A percentile compares a stretch with the other conserved stretches of the same genome.
Conservation (phyloP, 768 basidiomycete species). For the Gloeopeniophorella convolvens region DNA sequence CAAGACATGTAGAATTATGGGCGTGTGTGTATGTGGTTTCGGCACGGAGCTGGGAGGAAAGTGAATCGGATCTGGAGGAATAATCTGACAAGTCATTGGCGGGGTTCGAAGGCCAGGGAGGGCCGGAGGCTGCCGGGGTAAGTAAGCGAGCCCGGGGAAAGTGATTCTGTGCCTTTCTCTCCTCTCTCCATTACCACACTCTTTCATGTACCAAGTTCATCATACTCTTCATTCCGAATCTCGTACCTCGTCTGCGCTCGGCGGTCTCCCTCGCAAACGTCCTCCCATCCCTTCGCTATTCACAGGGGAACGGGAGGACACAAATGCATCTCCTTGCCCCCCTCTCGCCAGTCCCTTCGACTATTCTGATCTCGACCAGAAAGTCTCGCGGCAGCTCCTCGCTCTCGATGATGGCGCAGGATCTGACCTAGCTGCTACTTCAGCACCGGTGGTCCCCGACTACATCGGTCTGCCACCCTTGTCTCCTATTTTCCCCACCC, state of each 20-base stretch:
- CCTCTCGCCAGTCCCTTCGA: not conserved
- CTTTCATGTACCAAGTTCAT: slow-evolving; percentile 10
- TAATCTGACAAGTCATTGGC: too few species aligned
- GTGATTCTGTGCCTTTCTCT: not conserved
- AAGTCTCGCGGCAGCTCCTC: slow-evolving; percentile 11
- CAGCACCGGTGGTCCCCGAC: slow-evolving; percentile 15
- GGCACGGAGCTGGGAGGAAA: too few species aligned
- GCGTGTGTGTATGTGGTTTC: too few species aligned
- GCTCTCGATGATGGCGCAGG: slow-evolving; percentile 5
- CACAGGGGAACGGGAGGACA: slow-evolving; percentile 3
- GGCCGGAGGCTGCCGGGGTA: too few species aligned
- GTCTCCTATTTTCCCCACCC: slow-evolving; percentile 10
- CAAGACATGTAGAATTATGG: too few species aligned
- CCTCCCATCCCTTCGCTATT: slow-evolving; percentile 3
- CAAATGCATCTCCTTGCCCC: not conserved
- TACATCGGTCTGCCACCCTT: slow-evolving; percentile 7
- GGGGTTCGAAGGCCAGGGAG: too few species aligned
- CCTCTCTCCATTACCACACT: not conserved
- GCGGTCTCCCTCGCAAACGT: not conserved
- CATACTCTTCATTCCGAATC: not conserved
- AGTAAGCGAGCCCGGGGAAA: too few species aligned
- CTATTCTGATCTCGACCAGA: slow-evolving; percentile 15
- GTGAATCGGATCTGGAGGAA: too few species aligned
- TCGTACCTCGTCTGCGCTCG: not conserved
- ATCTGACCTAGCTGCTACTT: slow-evolving; percentile 7